Evolutionary conservation across 108 stramenopile genomes (phyloP).

Genomic region (Aurantiochytrium sp.): DNA sequence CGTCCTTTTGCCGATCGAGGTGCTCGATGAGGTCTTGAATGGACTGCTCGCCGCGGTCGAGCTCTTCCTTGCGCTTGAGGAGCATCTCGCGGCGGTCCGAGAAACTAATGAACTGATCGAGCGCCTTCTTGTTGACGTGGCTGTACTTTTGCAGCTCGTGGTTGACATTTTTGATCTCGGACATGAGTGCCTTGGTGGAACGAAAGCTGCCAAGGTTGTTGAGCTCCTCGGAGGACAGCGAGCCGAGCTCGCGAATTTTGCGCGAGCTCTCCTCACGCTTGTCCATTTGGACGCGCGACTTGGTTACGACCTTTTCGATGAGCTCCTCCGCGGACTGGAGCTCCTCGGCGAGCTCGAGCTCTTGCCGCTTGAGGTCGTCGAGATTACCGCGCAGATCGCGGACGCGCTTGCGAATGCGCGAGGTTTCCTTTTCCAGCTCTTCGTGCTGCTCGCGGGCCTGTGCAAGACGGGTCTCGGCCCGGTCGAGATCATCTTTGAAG

Average conservation of each 20-base stretch:
- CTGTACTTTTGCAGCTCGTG: slow-evolving; percentile 88
- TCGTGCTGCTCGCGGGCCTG: not conserved
- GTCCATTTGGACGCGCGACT: not conserved
- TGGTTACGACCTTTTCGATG: not conserved
- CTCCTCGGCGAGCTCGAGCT: not conserved
- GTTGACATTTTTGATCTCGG: slow-evolving; percentile 74
- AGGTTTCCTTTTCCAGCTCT: slow-evolving; percentile 3
- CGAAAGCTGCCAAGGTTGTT: slow-evolving; percentile 25
- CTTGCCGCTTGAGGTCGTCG: not conserved
- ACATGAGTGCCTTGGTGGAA: slow-evolving; percentile 71
- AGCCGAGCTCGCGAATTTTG: slow-evolving; percentile 14
- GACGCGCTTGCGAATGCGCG: not conserved
- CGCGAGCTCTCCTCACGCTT: not conserved
- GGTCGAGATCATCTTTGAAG: not conserved
- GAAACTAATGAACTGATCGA: slow-evolving; percentile 97
- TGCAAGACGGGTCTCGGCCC: not conserved
- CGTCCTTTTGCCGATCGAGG: slow-evolving; percentile 95
- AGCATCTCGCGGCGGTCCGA: slow-evolving; percentile 85
- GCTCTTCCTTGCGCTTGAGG: slow-evolving; percentile 78
- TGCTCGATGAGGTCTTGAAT: slow-evolving; percentile 86
- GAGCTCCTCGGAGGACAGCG: slow-evolving; percentile 6
- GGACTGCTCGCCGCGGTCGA: slow-evolving; percentile 78
- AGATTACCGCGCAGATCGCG: not conserved
- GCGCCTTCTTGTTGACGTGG: slow-evolving; percentile 99
- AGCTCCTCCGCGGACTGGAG: not conserved